A percentile compares a stretch with the other conserved stretches of the same genome.
phyloP scores from a whole-genome alignment of 106 monocot species.

The Iris macrosiphon region DNA sequence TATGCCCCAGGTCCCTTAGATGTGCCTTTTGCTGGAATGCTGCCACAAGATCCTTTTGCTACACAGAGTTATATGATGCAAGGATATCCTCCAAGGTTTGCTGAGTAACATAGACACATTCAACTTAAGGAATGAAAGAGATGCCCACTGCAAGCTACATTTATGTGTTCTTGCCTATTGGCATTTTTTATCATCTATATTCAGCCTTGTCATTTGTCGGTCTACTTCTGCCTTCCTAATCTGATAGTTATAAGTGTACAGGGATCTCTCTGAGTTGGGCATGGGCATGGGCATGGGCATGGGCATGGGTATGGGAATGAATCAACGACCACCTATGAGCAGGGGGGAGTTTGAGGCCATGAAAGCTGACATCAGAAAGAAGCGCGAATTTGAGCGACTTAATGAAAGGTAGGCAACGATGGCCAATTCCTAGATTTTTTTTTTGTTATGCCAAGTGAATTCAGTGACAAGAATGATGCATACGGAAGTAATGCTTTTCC shows the following conservation, averaged over 20 bases:
- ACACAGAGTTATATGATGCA: conserved; percentile 73
- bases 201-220: neutral
- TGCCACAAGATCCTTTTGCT: conserved; percentile 39
- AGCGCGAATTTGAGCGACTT: conserved; percentile 49
- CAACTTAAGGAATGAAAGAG: too few relatives aligned
- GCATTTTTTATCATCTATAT: too few relatives aligned
- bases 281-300: conserved; percentile 42
- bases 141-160: too few relatives aligned
- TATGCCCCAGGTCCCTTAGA: conserved; percentile 65
- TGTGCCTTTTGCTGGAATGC: conserved; percentile 50
- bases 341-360: conserved; percentile 63
- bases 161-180: too few relatives aligned
- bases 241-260: conserved; percentile 6
- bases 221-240: neutral
- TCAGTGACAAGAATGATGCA: neutral
- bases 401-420: conserved; percentile 72
- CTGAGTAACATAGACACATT: neutral
- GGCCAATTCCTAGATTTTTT: neutral
- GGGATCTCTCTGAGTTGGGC: conserved; percentile 66
- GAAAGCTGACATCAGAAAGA: conserved; percentile 53
- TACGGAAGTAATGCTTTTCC: neutral
- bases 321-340: conserved; percentile 44
- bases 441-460: neutral
- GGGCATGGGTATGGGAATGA: conserved; percentile 40
- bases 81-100: conserved; percentile 60